Conservation (phyloP, 495 filamentous ascomycete genomes). For the Trichoderma orchidacearum region DNA sequence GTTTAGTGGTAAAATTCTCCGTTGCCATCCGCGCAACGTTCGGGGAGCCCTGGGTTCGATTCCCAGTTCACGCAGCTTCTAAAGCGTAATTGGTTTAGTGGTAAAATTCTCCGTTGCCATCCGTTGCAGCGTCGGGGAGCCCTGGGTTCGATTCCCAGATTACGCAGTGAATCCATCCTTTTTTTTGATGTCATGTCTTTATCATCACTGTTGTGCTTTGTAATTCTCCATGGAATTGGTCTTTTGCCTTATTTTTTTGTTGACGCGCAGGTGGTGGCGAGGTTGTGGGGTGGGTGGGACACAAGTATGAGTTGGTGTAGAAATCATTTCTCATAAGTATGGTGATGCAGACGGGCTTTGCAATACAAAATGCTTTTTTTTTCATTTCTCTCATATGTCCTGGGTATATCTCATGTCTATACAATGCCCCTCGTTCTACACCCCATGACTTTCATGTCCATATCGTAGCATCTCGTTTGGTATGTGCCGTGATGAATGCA, state of each 20-base stretch:
- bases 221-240: too few species aligned
- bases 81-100: background rate
- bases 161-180: background rate
- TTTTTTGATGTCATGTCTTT: background rate
- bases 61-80: background rate
- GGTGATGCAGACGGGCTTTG: too few species aligned
- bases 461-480: background rate
- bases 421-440: background rate
- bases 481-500: background rate
- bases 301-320: too few species aligned
- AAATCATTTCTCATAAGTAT: too few species aligned
- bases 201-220: background rate
- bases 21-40: constrained; percentile 1
- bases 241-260: too few species aligned
- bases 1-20: constrained; percentile 1
- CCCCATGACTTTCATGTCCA: background rate
- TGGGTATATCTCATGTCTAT: background rate
- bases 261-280: background rate
- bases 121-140: background rate
- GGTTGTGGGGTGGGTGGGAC: too few species aligned
- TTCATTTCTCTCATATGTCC: background rate
- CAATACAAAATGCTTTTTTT: background rate
- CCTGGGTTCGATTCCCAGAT: constrained; percentile 1
- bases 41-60: constrained; percentile 1
- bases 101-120: constrained; percentile 1